Conservation (phyloP, 345 rosid species). For the Turnera subulata region DNA sequence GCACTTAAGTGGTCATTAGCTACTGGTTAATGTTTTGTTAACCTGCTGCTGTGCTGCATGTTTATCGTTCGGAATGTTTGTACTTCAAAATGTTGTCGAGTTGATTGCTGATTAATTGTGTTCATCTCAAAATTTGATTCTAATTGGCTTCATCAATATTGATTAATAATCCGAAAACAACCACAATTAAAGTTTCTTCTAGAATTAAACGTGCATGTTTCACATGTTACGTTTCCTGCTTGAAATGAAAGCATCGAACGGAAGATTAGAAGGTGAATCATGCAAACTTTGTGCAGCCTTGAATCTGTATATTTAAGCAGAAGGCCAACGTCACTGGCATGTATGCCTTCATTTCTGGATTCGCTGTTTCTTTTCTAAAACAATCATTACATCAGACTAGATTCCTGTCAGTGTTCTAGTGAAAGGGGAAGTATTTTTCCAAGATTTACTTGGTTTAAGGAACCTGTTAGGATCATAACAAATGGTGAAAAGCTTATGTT, state of each 20-base stretch:
- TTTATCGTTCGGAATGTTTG: too few species aligned
- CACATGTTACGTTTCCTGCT: not conserved
- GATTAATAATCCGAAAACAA: too few species aligned
- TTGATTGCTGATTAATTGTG: too few species aligned
- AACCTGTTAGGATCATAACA: not conserved
- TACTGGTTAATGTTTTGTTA: too few species aligned
- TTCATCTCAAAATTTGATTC: too few species aligned
- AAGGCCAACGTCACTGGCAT: not conserved
- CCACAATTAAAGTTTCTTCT: not conserved
- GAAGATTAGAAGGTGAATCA: constrained; percentile 44
- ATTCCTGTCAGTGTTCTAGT: not conserved
- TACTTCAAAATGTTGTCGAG: too few species aligned
- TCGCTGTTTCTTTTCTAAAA: not conserved
- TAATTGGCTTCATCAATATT: too few species aligned
- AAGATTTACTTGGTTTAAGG: not conserved
- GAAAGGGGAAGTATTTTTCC: not conserved
- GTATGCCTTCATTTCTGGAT: not conserved
- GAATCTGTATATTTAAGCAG: not conserved
- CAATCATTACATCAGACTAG: not conserved
- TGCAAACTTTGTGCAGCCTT: constrained; percentile 16
- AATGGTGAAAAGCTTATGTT: constrained; percentile 7
- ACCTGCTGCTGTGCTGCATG: too few species aligned
- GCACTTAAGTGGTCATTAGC: too few species aligned
- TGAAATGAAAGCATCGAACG: constrained; percentile 15
- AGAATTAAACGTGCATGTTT: not conserved